phyloP scores from a whole-genome alignment of 2,329 filamentous ascomycete species.

The Mariannaea elegans region DNA sequence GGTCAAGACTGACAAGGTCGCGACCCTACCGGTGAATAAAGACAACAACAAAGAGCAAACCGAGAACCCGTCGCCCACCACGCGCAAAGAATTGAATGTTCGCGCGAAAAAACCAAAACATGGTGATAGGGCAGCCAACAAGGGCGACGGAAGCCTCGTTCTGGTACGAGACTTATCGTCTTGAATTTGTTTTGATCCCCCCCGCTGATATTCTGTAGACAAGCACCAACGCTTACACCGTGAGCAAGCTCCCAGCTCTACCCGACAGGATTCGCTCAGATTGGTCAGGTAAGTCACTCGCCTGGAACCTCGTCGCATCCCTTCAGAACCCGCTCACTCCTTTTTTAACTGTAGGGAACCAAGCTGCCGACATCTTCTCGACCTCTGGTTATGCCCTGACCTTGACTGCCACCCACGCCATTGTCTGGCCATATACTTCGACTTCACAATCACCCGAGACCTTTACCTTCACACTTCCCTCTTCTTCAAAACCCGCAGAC shows the following conservation, averaged over 20 bases:
- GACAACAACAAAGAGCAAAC: constrained; percentile 59
- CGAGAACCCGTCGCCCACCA: constrained; percentile 51
- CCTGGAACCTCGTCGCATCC: background rate
- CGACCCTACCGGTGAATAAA: constrained; percentile 54
- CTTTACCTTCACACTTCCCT: constrained; percentile 81
- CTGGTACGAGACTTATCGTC: constrained; percentile 58
- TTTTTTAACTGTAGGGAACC: constrained; percentile 57
- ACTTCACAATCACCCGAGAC: constrained; percentile 76
- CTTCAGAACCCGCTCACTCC: constrained; percentile 24
- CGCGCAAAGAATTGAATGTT: constrained; percentile 65
- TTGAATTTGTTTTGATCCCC: constrained; percentile 18
- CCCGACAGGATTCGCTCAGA: constrained; percentile 79
- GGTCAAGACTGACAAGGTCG: constrained; percentile 62
- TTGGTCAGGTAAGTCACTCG: constrained; percentile 66
- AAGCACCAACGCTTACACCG: constrained; percentile 83
- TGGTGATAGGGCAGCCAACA: constrained; percentile 67
- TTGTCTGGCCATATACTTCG: constrained; percentile 90
- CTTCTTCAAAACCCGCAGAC: constrained; percentile 73
- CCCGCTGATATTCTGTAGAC: constrained; percentile 62
- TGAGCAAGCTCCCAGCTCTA: constrained; percentile 84
- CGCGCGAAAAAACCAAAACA: constrained; percentile 70
- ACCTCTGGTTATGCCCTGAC: constrained; percentile 79
- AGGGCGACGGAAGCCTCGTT: constrained; percentile 73
- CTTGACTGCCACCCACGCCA: constrained; percentile 81
- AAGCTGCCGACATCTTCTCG: constrained; percentile 73